These are phyloP conservation scores for Pochonia chlamydosporia DNA, from an alignment of 2,329 filamentous ascomycete species.

Conservation along the genomic window DNA sequence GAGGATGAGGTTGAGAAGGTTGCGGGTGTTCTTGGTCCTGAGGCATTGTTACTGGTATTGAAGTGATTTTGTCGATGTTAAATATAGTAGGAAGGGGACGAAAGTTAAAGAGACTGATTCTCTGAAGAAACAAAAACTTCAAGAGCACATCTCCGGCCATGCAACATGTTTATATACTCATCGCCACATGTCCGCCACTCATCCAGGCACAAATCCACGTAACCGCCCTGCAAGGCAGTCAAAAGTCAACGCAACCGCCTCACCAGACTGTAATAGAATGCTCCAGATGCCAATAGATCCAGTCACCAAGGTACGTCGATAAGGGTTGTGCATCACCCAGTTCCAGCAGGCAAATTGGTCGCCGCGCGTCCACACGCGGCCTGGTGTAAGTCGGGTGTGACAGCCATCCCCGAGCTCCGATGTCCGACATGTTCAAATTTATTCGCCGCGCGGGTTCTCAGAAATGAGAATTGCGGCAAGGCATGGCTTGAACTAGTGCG, in stretches of 20 bases:
- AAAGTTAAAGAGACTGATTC: not conserved
- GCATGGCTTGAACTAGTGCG: too few species aligned
- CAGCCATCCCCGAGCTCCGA: not conserved
- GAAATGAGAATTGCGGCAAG: too few species aligned
- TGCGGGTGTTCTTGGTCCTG: slow-evolving; percentile 11
- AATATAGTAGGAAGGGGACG: not conserved
- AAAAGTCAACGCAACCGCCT: not conserved
- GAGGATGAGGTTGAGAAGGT: too few species aligned
- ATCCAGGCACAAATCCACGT: not conserved
- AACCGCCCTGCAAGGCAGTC: not conserved
- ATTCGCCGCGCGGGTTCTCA: too few species aligned
- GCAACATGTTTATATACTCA: not conserved
- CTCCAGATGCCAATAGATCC: too few species aligned
- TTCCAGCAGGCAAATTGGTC: not conserved
- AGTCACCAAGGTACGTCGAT: too few species aligned
- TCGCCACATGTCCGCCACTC: not conserved
- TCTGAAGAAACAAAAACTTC: not conserved
- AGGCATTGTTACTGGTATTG: slow-evolving; percentile 1
- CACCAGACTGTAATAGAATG: not conserved
- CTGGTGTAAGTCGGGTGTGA: not conserved
- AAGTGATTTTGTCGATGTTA: not conserved
- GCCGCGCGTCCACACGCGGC: not conserved
- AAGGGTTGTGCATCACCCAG: too few species aligned
- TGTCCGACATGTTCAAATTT: too few species aligned
- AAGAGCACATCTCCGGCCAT: not conserved